Evolutionary conservation across 108 stramenopile species (phyloP).

Genomic region (Schizochytrium sp.): DNA sequence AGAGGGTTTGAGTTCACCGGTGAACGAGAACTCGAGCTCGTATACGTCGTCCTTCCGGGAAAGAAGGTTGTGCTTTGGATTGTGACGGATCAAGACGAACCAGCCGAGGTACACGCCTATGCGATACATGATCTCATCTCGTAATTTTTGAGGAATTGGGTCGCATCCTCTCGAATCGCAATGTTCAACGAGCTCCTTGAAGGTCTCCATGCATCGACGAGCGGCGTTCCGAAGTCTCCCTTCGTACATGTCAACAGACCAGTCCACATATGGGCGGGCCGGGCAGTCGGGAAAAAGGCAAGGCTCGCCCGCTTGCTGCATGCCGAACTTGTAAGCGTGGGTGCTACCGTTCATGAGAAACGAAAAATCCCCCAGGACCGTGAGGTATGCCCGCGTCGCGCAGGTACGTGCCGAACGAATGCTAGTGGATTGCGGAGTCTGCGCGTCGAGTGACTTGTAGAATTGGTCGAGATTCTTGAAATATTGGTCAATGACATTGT

Average conservation of each 20-base stretch:
- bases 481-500: not conserved
- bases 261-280: not conserved
- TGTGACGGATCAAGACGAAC: not conserved
- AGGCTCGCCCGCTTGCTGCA: not conserved
- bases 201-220: not conserved
- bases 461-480: not conserved
- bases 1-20: not conserved
- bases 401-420: not conserved
- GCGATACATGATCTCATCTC: not conserved
- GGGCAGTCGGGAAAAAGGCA: not conserved
- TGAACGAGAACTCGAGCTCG: not conserved
- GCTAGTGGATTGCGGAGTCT: too few relatives aligned
- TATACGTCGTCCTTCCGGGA: not conserved
- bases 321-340: not conserved
- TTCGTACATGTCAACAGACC: not conserved
- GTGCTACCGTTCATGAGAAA: not conserved
- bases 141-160: not conserved
- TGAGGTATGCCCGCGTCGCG: not conserved
- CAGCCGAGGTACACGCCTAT: not conserved
- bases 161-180: not conserved
- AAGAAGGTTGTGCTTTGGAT: not conserved
- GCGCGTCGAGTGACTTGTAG: too few relatives aligned
- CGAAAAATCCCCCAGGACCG: not conserved
- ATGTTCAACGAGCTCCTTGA: not conserved
- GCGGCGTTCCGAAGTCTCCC: not conserved